These are phyloP conservation scores for Rhodotorula graminis DNA, from an alignment of 768 basidiomycete species.

Conservation along the genomic window DNA sequence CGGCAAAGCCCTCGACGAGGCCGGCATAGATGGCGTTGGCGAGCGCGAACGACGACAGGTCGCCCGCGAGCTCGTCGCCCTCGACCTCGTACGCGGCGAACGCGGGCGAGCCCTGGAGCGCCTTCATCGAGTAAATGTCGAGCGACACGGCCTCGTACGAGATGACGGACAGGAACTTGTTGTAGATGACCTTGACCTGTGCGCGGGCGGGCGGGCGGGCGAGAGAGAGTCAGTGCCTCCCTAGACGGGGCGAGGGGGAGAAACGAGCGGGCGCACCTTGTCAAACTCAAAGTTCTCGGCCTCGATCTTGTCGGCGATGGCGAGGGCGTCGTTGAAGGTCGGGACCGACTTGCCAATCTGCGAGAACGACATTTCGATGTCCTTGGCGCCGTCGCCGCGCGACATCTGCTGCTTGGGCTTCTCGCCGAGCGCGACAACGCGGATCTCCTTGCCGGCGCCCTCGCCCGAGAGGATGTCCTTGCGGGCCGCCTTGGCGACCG, in stretches of 20 bases:
- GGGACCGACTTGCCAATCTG: slow-evolving; percentile 97
- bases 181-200: slow-evolving; percentile 52
- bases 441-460: slow-evolving; percentile 51
- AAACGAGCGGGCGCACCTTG: slow-evolving; percentile 50
- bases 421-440: slow-evolving; percentile 87
- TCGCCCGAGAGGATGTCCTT: slow-evolving; percentile 57
- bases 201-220: no score
- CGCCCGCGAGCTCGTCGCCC: slow-evolving; percentile 89
- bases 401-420: slow-evolving; percentile 90
- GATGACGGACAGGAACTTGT: slow-evolving; percentile 74
- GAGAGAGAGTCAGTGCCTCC: neutral
- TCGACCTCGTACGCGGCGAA: slow-evolving; percentile 98
- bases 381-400: slow-evolving; percentile 57
- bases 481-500: slow-evolving; percentile 83
- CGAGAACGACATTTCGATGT: slow-evolving; percentile 84
- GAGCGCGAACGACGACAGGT: slow-evolving; percentile 88
- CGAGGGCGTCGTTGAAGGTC: slow-evolving; percentile 90
- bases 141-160: slow-evolving; percentile 75
- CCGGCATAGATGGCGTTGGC: slow-evolving; percentile 95
- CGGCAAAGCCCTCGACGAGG: slow-evolving; percentile 90
- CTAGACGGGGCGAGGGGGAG: neutral
- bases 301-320: slow-evolving; percentile 86
- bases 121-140: slow-evolving; percentile 74
- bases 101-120: slow-evolving; percentile 72
- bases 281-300: slow-evolving; percentile 82